Evolutionary conservation across 2,329 filamentous ascomycete species (phyloP).

Genomic region (Volutella citrinella): DNA sequence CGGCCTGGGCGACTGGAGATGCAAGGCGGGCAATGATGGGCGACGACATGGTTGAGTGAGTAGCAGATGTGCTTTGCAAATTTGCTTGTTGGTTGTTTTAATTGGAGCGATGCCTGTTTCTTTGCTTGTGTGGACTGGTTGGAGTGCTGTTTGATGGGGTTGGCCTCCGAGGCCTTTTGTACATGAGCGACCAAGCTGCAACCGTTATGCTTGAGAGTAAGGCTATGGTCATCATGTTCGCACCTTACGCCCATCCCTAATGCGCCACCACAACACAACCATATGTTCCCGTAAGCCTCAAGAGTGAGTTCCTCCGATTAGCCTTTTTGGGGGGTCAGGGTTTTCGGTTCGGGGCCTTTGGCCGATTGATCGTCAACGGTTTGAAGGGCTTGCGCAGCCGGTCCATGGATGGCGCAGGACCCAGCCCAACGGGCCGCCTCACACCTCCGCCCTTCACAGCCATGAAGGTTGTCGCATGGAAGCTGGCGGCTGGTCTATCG

Average conservation of each 20-base stretch:
- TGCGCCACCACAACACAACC: conserved; percentile 5
- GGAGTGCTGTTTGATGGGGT: conserved; percentile 5
- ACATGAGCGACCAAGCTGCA: not conserved
- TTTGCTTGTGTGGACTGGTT: too few species aligned
- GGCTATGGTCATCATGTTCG: conserved; percentile 4
- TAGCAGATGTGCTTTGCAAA: not conserved
- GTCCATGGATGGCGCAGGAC: conserved; percentile 47
- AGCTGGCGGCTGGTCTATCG: conserved; percentile 36
- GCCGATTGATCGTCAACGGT: conserved; percentile 51
- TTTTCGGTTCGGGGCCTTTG: conserved; percentile 19
- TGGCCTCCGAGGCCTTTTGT: not conserved
- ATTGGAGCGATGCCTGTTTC: too few species aligned
- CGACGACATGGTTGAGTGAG: conserved; percentile 15
- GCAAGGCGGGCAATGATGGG: conserved; percentile 17
- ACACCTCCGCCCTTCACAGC: conserved; percentile 35
- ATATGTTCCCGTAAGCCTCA: not conserved
- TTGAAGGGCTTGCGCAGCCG: conserved; percentile 55
- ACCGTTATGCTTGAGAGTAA: conserved; percentile 24
- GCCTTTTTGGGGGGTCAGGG: conserved; percentile 2
- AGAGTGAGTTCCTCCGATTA: conserved; percentile 5
- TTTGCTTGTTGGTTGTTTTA: conserved; percentile 3
- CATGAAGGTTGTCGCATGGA: conserved; percentile 52
- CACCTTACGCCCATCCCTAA: conserved; percentile 7
- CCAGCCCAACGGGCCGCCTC: conserved; percentile 43
- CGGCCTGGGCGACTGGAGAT: conserved; percentile 9